Base-by-base conservation (phyloP, 345 rosid species). In the Lenwebbia sp. region DNA sequence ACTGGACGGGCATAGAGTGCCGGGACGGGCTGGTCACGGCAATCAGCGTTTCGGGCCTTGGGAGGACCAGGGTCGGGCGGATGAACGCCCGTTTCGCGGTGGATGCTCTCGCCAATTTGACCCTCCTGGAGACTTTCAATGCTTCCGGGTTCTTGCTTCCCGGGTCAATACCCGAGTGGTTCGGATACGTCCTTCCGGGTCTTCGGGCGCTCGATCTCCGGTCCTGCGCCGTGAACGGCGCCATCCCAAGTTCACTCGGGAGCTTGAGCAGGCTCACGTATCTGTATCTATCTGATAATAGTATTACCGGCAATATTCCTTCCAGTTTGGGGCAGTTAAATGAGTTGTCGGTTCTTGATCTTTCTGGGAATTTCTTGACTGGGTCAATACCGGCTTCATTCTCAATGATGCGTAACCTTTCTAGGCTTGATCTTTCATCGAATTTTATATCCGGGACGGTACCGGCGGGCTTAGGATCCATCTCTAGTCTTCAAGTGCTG, bases 101-200 rank as follows among this genome's bases (percentile, higher is more conserved):
- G 37, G 94, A 91, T 83, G 86, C 94, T 28, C 89, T 95, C 37
- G 89, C 82, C 25, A 93, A 95, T 89, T 86, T 95, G 55, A 90
- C 95, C 54, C 82, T 5, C n/a, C 82, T 95, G 88, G 86, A 83
- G 86, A 89, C 92, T 30, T 93, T 95, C 84, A 93, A 93, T 76
- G 96, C 96, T 51, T 93, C 97, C n/a, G 88, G 93, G 58, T 93
- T 94, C 89, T 44, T n/a, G 54, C 94, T 95, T 28, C 93, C 90
- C 4, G 97, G 97, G 55, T 82, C 94, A 6, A 90, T 95, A 33
- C 96, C 97, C 22, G 93, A 89, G 62, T 93, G 89, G 93, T 90
- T 95, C 86, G 96, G 97, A 54, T 88, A 52, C 85, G 70, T 75
- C 37, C 86, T 94, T 47, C 83, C 75, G 41, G 85, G 90, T 5